These are phyloP conservation scores for Ganoderma multipileum DNA, from an alignment of 1,284 basidiomycete genomes.

Conservation along the genomic window DNA sequence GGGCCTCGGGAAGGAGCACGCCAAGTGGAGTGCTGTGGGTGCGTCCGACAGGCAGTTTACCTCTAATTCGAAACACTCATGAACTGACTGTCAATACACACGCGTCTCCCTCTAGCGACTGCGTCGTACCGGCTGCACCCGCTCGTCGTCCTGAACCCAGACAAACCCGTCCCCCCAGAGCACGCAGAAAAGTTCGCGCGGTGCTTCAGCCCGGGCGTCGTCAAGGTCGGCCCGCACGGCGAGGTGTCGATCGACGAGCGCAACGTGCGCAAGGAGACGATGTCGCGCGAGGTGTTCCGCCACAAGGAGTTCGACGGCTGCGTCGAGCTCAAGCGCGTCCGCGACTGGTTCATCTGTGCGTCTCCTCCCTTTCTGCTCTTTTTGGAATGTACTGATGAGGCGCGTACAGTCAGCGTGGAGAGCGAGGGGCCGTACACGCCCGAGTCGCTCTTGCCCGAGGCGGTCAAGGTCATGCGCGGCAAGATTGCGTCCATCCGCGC, in stretches of 20 bases:
- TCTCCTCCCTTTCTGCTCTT: constrained; percentile 23
- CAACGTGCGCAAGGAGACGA: constrained; percentile 85
- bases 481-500: constrained; percentile 74
- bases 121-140: constrained; percentile 96
- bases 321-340: constrained; percentile 85
- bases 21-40: constrained; percentile 98
- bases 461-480: constrained; percentile 82
- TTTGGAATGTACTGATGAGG: neutral
- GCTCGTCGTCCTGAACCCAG: constrained; percentile 77
- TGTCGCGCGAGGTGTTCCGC: constrained; percentile 92
- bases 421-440: constrained; percentile 90
- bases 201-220: constrained; percentile 93
- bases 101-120: constrained; percentile 65
- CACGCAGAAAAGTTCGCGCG: constrained; percentile 80
- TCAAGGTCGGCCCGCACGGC: constrained; percentile 62
- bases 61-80: neutral
- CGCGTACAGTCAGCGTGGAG: constrained; percentile 80
- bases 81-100: neutral
- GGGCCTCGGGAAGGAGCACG: constrained; percentile 95
- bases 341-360: constrained; percentile 95
- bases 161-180: constrained; percentile 70
- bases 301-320: constrained; percentile 91
- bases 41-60: constrained; percentile 36
- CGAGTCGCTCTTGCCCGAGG: constrained; percentile 84
- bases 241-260: constrained; percentile 60